A percentile compares a stretch with the other conserved stretches of the same genome.
These are phyloP conservation scores for Neoarthrinium moseri DNA, from an alignment of 2,329 filamentous ascomycete species.

Conservation along the genomic window DNA sequence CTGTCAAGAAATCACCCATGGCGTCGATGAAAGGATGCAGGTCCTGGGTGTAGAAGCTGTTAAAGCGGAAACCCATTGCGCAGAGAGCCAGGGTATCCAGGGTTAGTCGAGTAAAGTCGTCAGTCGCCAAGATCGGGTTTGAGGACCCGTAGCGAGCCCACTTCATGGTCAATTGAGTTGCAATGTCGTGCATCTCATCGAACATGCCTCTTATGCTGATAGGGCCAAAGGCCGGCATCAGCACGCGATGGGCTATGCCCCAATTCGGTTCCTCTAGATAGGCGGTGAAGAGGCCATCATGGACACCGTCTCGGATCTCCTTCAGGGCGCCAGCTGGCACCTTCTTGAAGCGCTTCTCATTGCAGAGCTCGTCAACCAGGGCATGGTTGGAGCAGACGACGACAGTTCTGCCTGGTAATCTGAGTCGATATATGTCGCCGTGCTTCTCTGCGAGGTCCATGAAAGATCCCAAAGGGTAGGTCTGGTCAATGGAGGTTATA, in stretches of 20 bases:
- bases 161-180: slow-evolving; percentile 51
- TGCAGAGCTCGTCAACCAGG: slow-evolving; percentile 60
- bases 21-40: slow-evolving; percentile 56
- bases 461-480: slow-evolving; percentile 56
- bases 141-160: slow-evolving; percentile 44
- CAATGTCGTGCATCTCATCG: slow-evolving; percentile 50
- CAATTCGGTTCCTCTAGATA: slow-evolving; percentile 38
- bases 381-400: slow-evolving; percentile 53
- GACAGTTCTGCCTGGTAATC: slow-evolving; percentile 43
- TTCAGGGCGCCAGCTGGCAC: slow-evolving; percentile 43
- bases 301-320: slow-evolving; percentile 54
- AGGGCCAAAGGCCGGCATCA: slow-evolving; percentile 54
- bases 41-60: slow-evolving; percentile 56
- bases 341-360: slow-evolving; percentile 66
- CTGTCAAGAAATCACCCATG: slow-evolving; percentile 48
- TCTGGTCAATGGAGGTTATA: slow-evolving; percentile 58
- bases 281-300: slow-evolving; percentile 21
- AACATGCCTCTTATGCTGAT: slow-evolving; percentile 54
- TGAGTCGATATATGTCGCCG: slow-evolving; percentile 62
- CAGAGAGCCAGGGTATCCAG: slow-evolving; percentile 63
- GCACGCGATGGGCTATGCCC: slow-evolving; percentile 51
- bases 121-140: slow-evolving; percentile 48
- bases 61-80: slow-evolving; percentile 56
- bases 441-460: slow-evolving; percentile 61
- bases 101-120: slow-evolving; percentile 62